These are phyloP conservation scores for Verticillium klebahnii DNA, from an alignment of 2,329 filamentous ascomycete genomes.

Conservation along the genomic window DNA sequence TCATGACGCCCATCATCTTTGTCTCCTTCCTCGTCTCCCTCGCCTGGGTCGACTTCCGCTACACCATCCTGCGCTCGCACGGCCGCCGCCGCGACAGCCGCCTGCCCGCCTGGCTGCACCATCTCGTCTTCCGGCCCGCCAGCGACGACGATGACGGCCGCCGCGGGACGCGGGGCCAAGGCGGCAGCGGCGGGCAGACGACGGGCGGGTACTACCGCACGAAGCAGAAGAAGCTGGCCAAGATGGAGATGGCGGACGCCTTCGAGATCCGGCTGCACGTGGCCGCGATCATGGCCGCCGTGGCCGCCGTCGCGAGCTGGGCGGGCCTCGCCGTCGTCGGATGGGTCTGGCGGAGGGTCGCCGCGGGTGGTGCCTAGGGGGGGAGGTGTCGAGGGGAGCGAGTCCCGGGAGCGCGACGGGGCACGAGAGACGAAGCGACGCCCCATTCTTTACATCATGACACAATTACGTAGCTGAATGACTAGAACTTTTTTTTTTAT, in stretches of 20 bases:
- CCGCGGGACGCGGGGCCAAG: conserved; percentile 21
- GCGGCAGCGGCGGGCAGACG: conserved; percentile 7
- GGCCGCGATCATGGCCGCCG: conserved; percentile 41
- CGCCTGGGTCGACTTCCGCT: conserved; percentile 54
- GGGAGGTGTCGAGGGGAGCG: too few species aligned
- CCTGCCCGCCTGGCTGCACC: conserved; percentile 35
- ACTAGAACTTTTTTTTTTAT: too few species aligned
- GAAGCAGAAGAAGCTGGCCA: conserved; percentile 56
- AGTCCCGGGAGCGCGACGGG: too few species aligned
- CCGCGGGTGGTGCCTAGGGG: neutral
- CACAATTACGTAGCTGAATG: too few species aligned
- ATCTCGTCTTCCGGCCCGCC: conserved; percentile 30
- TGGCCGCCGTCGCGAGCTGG: conserved; percentile 24
- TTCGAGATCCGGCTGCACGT: conserved; percentile 54
- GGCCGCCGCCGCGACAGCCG: conserved; percentile 23
- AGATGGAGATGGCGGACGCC: conserved; percentile 58
- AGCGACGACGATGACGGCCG: conserved; percentile 16
- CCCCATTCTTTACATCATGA: too few species aligned
- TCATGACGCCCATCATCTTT: conserved; percentile 61
- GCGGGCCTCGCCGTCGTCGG: conserved; percentile 15
- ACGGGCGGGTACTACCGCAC: conserved; percentile 44
- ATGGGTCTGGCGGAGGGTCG: neutral
- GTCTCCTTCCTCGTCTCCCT: conserved; percentile 63
- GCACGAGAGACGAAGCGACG: neutral
- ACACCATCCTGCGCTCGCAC: conserved; percentile 45